A percentile compares a stretch with the other conserved stretches of the same genome.
Evolutionary conservation across 2,329 filamentous ascomycete species (phyloP).

Genomic region (Fusarium sp.): DNA sequence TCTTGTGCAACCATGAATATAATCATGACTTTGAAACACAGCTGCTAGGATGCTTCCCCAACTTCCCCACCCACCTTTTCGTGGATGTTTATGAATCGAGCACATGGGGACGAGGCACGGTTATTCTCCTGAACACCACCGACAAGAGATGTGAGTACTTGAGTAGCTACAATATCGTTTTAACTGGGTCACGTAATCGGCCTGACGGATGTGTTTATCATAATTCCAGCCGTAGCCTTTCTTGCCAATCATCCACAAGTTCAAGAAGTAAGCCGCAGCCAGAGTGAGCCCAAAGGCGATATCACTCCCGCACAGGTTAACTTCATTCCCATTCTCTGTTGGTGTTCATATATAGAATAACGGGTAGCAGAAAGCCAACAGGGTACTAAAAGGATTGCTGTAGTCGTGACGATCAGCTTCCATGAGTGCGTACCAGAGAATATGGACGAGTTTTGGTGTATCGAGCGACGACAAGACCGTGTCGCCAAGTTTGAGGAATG

Average conservation of each 20-base stretch:
- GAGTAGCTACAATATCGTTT: fast-evolving
- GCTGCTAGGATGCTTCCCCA: background rate
- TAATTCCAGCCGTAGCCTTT: background rate
- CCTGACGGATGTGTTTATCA: too few species aligned
- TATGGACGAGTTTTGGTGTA: background rate
- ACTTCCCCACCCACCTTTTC: background rate
- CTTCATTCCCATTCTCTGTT: background rate
- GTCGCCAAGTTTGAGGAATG: background rate
- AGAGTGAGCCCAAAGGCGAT: fast-evolving
- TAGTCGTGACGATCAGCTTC: background rate
- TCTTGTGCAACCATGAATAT: background rate
- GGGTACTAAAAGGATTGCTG: fast-evolving
- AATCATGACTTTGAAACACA: background rate
- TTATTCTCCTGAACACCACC: background rate
- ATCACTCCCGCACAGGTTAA: background rate
- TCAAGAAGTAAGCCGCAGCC: background rate
- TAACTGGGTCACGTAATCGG: too few species aligned
- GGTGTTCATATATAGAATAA: background rate
- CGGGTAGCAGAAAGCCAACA: fast-evolving
- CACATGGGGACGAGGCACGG: background rate
- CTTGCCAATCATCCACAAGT: background rate
- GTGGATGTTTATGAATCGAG: background rate
- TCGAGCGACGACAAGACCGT: background rate
- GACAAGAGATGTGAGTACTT: background rate
- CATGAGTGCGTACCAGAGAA: background rate